Conservation (phyloP, 139 green algal species). For the Volvox reticuliferus region DNA sequence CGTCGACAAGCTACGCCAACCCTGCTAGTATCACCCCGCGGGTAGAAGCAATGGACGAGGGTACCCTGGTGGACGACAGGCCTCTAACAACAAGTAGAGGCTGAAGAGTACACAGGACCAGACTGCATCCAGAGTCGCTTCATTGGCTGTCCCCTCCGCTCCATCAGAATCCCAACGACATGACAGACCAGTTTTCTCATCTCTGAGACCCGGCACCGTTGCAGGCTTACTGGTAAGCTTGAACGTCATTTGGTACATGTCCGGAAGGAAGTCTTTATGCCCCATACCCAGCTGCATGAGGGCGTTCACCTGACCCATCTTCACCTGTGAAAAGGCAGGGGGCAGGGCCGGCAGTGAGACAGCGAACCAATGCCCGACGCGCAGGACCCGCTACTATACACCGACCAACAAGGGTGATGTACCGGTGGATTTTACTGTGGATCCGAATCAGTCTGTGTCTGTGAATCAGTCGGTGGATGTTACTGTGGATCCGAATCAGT, state of each 20-base stretch:
- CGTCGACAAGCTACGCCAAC: not conserved
- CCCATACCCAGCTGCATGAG: constrained; percentile 27
- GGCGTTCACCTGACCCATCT: not conserved
- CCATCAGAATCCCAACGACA: too few relatives aligned
- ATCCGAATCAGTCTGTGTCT: not conserved
- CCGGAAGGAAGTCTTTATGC: constrained; percentile 26
- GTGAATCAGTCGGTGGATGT: too few relatives aligned
- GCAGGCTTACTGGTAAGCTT: constrained; percentile 20
- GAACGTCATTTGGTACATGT: constrained; percentile 48
- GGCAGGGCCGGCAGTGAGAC: too few relatives aligned
- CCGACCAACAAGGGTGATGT: not conserved
- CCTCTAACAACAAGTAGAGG: too few relatives aligned
- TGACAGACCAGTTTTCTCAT: not conserved
- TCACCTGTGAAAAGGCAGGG: constrained; percentile 7
- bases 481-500: not conserved
- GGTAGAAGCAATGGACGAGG: too few relatives aligned
- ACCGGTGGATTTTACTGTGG: not conserved
- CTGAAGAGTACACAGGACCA: too few relatives aligned
- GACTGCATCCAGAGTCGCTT: not conserved
- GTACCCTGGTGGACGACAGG: too few relatives aligned
- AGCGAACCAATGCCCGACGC: not conserved
- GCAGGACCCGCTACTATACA: not conserved
- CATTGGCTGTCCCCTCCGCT: not conserved
- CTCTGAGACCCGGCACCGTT: not conserved
- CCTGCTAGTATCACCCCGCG: not conserved